A percentile compares a stretch with the other conserved stretches of the same genome.
These are phyloP conservation scores for Thermothielavioides terrestris DNA, from an alignment of 495 filamentous ascomycete species.

Conservation along the genomic window DNA sequence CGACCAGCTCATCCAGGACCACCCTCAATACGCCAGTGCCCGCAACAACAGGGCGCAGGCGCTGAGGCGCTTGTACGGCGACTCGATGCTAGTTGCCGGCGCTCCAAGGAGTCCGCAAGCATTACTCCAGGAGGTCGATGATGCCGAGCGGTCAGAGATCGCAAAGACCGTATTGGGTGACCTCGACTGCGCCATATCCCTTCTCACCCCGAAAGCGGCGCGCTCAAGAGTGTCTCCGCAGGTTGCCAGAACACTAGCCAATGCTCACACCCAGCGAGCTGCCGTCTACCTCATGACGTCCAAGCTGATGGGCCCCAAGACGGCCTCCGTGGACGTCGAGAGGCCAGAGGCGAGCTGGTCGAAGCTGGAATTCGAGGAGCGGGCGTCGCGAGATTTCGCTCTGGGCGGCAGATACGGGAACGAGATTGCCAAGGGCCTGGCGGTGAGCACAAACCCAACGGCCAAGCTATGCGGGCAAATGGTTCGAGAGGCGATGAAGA, in stretches of 20 bases:
- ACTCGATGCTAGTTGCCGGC: constrained; percentile 33
- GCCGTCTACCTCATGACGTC: constrained; percentile 59
- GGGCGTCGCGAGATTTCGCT: constrained; percentile 65
- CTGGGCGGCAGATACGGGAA: constrained; percentile 71
- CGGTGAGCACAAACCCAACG: constrained; percentile 75
- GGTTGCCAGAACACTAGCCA: constrained; percentile 55
- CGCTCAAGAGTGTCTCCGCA: constrained; percentile 47
- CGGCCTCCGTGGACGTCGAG: constrained; percentile 20
- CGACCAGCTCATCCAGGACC: constrained; percentile 42
- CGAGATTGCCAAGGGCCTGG: constrained; percentile 64
- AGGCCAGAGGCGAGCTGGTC: constrained; percentile 36
- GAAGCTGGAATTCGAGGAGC: constrained; percentile 56
- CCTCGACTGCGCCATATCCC: constrained; percentile 55
- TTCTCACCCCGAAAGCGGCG: constrained; percentile 49
- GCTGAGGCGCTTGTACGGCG: constrained; percentile 50
- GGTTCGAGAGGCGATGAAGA: constrained; percentile 76
- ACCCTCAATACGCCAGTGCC: constrained; percentile 64
- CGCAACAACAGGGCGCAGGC: constrained; percentile 73
- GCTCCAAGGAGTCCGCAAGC: constrained; percentile 15
- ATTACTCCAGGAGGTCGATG: constrained; percentile 22
- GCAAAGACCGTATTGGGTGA: constrained; percentile 46
- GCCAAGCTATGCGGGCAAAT: constrained; percentile 84
- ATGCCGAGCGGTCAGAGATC: constrained; percentile 24
- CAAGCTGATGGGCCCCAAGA: constrained; percentile 32
- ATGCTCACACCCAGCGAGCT: constrained; percentile 69